Base-by-base conservation (phyloP, 768 basidiomycete genomes). In the Chlorophyllum brunneum region DNA sequence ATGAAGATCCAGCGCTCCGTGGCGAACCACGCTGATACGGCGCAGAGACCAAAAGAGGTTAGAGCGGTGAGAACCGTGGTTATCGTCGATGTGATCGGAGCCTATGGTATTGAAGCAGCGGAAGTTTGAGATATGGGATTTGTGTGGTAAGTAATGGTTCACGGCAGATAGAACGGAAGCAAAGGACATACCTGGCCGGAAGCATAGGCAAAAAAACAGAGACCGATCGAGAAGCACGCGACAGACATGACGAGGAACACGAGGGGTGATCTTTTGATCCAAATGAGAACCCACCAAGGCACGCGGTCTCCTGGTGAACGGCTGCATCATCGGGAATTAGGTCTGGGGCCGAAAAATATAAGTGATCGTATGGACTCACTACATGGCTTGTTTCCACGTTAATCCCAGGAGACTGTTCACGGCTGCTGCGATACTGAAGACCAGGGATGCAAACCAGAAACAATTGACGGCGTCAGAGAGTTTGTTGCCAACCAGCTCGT, bases 161-260 rank as follows among this genome's bases (percentile, higher is more conserved):
- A n/a, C n/a, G n/a, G n/a, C n/a, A n/a, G n/a, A n/a, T n/a, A 27
- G 11, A 15, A 43, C 16, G 23, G 26, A n/a, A n/a, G 41, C 10
- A n/a, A 27, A 15, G 26, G 11, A 55, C 75, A 38, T 65, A 83
- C 86, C 75, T 88, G 86, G 6, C 67, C 57, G 15, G 88, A 87
- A 2, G 88, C 81, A 62, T 89, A 91, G 11, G 86, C 77, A 61
- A 91, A 91, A 38, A 85, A 78, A 60, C 85, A 83, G 15, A 91
- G 74, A 11, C 88, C 88, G 36, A 86, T 76, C 1, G 86, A 90
- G 67, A 92, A 92, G 66, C 85, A 86, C 34, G 86, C 86, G 39
- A 91, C 88, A 48, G 89, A 88, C 64, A 91, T 75, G 54, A 91
- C 88, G 40, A 91, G 79, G 70, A 91, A 89, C 56, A 90, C 85